Evolutionary conservation across 306 rosid genomes (phyloP), one percentile per base, ranked within the genome.

Genomic region (Trifolium subterraneum): DNA sequence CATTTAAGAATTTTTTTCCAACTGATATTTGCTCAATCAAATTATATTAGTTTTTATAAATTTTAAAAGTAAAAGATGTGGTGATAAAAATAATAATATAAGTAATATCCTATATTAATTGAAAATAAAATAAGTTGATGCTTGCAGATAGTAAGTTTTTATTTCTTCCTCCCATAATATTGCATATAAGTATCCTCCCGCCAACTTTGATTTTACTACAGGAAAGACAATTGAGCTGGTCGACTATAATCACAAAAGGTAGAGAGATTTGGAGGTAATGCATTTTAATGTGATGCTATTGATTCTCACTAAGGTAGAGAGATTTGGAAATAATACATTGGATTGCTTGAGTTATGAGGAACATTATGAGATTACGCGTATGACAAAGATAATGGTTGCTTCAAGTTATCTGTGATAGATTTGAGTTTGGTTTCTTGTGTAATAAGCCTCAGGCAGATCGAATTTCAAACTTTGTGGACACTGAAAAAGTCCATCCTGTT

Each of bases 181-280:
- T 93, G 0, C 85, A 87, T 70, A 84, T 18, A 18, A 86, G 59
- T 88, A 84, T 74, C 89, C 94, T 16, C 84, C 92, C 0, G 88
- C 95, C 3, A 96, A 97, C 20, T 94, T 90, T 4, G 97, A 88
- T 81, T 88, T 86, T 71, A 70, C 86, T 2, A 87, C 97, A 0
- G 95, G 96, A 47, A 88, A 88, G 88, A 87, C 87, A 75, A 90
- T 88, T 76, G 97, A 94, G 86, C 93, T 91, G 61, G 59, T 94
- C 78, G 97, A 94, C 68, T 91, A 87, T 48, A 90, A 90, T 74
- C 86, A 73, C 82, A 71, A 77, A 96, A 94, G 84, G 96, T 95
- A 25, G 81, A 89, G 66, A 85, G 97, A 80, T 91, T 87, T 44
- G 97, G 94, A 78, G 98, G 96, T 93, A 45, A 44, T 44, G 23